Base-by-base conservation (phyloP, 2,329 filamentous ascomycete genomes). In the Beauveria varroae region DNA sequence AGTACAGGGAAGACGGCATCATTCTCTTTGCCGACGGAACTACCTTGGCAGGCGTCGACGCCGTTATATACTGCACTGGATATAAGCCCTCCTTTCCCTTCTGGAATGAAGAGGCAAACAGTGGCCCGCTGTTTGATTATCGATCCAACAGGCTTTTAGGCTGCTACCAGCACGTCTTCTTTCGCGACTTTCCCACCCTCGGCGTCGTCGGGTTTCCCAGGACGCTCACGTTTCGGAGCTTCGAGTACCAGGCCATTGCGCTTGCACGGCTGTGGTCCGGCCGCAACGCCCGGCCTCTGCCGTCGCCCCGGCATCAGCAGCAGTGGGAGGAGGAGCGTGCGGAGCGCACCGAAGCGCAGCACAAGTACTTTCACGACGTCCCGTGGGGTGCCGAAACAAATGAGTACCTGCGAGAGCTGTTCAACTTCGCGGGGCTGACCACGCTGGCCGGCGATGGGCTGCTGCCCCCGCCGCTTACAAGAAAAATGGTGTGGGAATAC, bases 241-340 rank as follows among this genome's bases (percentile, higher is more conserved):
- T 83, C 63, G 81, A 84, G 67, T 84, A 84, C 63, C 81, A 84
- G 67, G 81, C 79, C 1, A 72, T 83, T 46, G 80, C 81, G 1
- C 68, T 84, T 0, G 80, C 81, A 3, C 72, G 81, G 2, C 65
- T 82, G 0, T 82, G 78, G 65, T 70, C 80, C 0, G 72, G 72
- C 0, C 71, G 81, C 16, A 75, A 78, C 34, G 65, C 73, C 0
- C 61, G 65, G 0, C 53, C 71, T 3, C 71, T 83, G 3, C 80
- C 80, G 0, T 57, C 73, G 0, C n/a, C 68, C 0, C 63, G 67
- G 2, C 72, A 78, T 57, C 78, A 80, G 65, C 63, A 69, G 41
- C 64, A 62, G n/a, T 84, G 82, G 81, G 81, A 84, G 63, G 60
- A 44, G 4, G 65, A 75, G 1, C 71, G 80, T 14, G 68, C 68